A percentile compares a stretch with the other conserved stretches of the same genome.
Conservation (phyloP, 306 rosid genomes). For the Glycyrrhiza uralensis region DNA sequence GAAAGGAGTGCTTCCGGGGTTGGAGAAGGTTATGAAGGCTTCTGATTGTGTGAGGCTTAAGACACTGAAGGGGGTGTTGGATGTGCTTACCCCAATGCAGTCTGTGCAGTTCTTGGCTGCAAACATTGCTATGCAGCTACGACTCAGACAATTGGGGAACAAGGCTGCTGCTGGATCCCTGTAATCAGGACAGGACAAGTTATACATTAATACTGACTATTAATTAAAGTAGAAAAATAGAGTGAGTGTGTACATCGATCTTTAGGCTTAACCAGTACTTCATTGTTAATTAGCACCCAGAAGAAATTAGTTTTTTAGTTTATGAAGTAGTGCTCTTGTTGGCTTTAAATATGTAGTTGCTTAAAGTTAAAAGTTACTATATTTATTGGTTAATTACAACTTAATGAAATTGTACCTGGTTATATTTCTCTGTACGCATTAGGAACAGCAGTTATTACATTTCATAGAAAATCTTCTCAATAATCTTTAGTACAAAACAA, state of each 20-base stretch:
- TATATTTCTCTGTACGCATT: no score
- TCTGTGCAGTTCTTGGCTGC: constrained; percentile 60
- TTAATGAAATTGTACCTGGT: no score
- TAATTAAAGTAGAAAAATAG: neutral
- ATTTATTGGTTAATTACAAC: no score
- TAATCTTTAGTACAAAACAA: no score
- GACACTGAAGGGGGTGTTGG: constrained; percentile 60
- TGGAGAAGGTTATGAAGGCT: constrained; percentile 67
- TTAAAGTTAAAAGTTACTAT: no score
- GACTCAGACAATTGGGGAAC: constrained; percentile 45
- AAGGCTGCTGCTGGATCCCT: neutral
- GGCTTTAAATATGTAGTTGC: no score
- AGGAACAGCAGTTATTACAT: no score
- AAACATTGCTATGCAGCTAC: constrained; percentile 36
- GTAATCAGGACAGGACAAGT: neutral
- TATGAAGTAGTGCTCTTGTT: neutral
- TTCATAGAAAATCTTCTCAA: no score
- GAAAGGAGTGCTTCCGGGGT: constrained; percentile 37
- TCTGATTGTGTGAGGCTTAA: constrained; percentile 76
- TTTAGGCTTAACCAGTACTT: neutral
- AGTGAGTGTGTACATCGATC: neutral
- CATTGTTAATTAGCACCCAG: neutral
- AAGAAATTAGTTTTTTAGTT: neutral
- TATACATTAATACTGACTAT: neutral
- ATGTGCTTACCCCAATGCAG: constrained; percentile 62